Evolutionary conservation across 164 flowering plant genomes (phyloP).

Genomic region (Nymphaea thermarum): DNA sequence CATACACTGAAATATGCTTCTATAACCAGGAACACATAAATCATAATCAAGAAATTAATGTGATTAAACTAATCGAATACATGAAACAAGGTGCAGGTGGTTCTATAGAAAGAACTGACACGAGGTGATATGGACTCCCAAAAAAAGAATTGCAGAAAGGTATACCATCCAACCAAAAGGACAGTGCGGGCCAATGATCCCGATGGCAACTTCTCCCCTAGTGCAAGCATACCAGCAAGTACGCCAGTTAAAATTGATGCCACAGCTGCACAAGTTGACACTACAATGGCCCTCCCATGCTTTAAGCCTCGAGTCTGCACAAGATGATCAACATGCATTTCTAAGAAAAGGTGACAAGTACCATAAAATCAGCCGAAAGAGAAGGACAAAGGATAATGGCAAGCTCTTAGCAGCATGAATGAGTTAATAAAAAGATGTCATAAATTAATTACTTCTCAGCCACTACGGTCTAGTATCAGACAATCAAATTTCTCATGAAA

Average conservation of each 20-base stretch:
- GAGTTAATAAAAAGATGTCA: not conserved
- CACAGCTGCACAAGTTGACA: slow-evolving; percentile 96
- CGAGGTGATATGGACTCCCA: not conserved
- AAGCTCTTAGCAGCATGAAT: not conserved
- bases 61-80: not conserved
- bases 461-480: not conserved
- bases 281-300: slow-evolving; percentile 94
- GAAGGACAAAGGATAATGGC: not conserved
- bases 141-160: slow-evolving; percentile 1
- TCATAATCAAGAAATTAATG: too few relatives aligned
- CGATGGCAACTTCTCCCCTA: slow-evolving; percentile 83
- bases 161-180: slow-evolving; percentile 87
- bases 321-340: too few relatives aligned
- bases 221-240: slow-evolving; percentile 91
- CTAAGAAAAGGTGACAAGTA: too few relatives aligned
- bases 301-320: slow-evolving; percentile 83
- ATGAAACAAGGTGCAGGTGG: too few relatives aligned
- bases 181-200: slow-evolving; percentile 52
- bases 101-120: not conserved
- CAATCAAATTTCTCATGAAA: too few relatives aligned
- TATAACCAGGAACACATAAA: too few relatives aligned
- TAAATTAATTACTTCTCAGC: not conserved
- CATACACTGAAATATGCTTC: too few relatives aligned
- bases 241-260: slow-evolving; percentile 96
- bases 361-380: not conserved